Base-by-base conservation (phyloP, 495 filamentous ascomycete species). In the Sabuloglossum arenarium region DNA sequence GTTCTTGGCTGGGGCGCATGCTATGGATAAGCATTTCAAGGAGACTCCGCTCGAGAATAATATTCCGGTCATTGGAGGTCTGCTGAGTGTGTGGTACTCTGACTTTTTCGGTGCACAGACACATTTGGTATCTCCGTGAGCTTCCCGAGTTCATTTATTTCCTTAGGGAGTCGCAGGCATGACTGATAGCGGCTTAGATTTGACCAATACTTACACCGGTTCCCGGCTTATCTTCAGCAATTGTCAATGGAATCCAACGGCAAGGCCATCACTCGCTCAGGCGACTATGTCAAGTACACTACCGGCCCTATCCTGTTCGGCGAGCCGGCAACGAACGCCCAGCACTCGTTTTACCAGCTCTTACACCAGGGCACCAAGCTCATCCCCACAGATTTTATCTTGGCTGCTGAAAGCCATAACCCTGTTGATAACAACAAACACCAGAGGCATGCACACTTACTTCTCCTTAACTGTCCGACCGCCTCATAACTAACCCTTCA, bases 211-310 rank as follows among this genome's bases (percentile, higher is more conserved):
- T 80, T 98, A 63, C 86, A 94, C 77, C 86, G 91, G 56, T 97
- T 98, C 84, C 88, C 91, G 16, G 91, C 91, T 59, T 98, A 98
- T 73, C 85, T 98, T 30, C 91, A 98, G 71, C 91, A 98, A 70
- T 77, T 98, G 50, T 97, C 88, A 60, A 98, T 98, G 91, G 91
- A 98, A 74, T 97, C 93, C 63, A 98, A 98, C 70, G 91, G 91
- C 63, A 98, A 98, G 77, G 85, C 87, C 56, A 86, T 97, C 68
- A 94, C 91, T 59, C 87, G 90, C 53, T 79, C 79, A 58, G 88
- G 88, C 59, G 77, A 88, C 45, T 85, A 93, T 51, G 88, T 94
- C 67, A 93, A 94, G 69, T 97, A 97, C 75, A 95, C 89, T 53
- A 98, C 91, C 16, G 91, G 85, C 25, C 77, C 91, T 23, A 85